These are phyloP conservation scores for Fusarium floridanum DNA, from an alignment of 2,329 filamentous ascomycete genomes.

Conservation along the genomic window DNA sequence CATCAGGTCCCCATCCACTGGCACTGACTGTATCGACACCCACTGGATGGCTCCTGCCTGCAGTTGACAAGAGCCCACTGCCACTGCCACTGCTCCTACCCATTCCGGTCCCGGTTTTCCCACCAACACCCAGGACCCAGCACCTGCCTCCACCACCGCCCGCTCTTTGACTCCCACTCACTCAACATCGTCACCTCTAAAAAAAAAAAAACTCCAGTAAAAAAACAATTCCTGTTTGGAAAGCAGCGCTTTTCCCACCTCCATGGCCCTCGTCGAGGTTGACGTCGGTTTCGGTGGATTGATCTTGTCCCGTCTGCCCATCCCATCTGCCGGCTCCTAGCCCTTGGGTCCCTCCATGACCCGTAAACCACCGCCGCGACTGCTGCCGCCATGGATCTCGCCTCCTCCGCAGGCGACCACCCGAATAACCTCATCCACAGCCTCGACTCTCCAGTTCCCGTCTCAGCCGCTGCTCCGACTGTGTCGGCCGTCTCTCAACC, in stretches of 20 bases:
- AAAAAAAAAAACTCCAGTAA: slow-evolving; percentile 23
- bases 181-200: slow-evolving; percentile 22
- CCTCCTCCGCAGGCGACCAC: slow-evolving; percentile 44
- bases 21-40: slow-evolving; percentile 1
- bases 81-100: slow-evolving; percentile 10
- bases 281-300: slow-evolving; percentile 36
- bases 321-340: slow-evolving; percentile 34
- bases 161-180: slow-evolving; percentile 28
- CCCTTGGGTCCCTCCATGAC: slow-evolving; percentile 43
- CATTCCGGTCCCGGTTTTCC: slow-evolving; percentile 45
- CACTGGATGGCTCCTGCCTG: slow-evolving; percentile 3
- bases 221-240: slow-evolving; percentile 21
- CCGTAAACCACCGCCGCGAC: slow-evolving; percentile 35
- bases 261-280: slow-evolving; percentile 33
- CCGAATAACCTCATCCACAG: slow-evolving; percentile 45
- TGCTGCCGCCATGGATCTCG: slow-evolving; percentile 47
- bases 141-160: slow-evolving; percentile 32
- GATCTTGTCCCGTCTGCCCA: slow-evolving; percentile 25
- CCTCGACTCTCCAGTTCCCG: slow-evolving; percentile 43
- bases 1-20: background rate
- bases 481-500: slow-evolving; percentile 29
- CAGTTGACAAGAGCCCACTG: slow-evolving; percentile 1
- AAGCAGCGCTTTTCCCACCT: slow-evolving; percentile 12
- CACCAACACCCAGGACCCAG: slow-evolving; percentile 34
- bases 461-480: slow-evolving; percentile 14